These are phyloP conservation scores for Coleophoma crateriformis DNA, from an alignment of 2,329 filamentous ascomycete genomes.

Conservation along the genomic window DNA sequence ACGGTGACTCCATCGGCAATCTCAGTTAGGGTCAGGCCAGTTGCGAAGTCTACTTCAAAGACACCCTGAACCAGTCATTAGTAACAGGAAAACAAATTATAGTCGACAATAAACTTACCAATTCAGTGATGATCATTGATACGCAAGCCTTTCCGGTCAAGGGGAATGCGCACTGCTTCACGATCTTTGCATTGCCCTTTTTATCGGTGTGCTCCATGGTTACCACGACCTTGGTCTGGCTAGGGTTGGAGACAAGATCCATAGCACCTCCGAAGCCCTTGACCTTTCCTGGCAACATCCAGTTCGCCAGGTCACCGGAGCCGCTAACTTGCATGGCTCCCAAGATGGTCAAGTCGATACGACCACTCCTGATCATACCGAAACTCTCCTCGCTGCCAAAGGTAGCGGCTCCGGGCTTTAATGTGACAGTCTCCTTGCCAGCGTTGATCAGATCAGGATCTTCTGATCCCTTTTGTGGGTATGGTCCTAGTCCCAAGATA, in stretches of 20 bases:
- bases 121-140: constrained; percentile 84
- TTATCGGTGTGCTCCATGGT: constrained; percentile 97
- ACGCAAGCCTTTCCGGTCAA: constrained; percentile 84
- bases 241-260: constrained; percentile 86
- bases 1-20: constrained; percentile 85
- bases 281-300: constrained; percentile 81
- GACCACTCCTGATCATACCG: constrained; percentile 86
- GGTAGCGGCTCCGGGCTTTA: constrained; percentile 70
- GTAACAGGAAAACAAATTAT: background rate
- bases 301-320: constrained; percentile 71
- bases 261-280: constrained; percentile 92
- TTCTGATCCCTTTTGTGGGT: constrained; percentile 68
- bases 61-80: constrained; percentile 34
- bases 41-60: constrained; percentile 75
- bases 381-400: constrained; percentile 89
- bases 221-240: constrained; percentile 85
- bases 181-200: constrained; percentile 90
- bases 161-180: constrained; percentile 93
- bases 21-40: constrained; percentile 77
- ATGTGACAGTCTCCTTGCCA: constrained; percentile 86
- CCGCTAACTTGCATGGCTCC: constrained; percentile 78
- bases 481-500: constrained; percentile 69
- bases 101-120: constrained; percentile 42
- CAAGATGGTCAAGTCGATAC: constrained; percentile 81
- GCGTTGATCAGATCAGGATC: constrained; percentile 89